phyloP scores from a whole-genome alignment of 2,329 filamentous ascomycete genomes.

The Talaromyces verruculosus region DNA sequence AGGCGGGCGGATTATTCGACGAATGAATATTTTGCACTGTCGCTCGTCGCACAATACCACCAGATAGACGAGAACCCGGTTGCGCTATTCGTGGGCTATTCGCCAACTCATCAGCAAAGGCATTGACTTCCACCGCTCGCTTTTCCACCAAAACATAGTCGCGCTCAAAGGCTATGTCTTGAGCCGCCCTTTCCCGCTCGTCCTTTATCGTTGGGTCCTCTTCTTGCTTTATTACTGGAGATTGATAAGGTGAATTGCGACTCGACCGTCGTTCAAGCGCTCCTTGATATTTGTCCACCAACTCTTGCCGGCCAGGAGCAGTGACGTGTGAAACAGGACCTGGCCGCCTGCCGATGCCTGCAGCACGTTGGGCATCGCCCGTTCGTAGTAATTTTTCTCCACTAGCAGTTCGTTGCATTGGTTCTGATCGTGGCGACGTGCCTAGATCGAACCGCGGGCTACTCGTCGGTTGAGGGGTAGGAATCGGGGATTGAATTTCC shows the following conservation, averaged over 20 bases:
- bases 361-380: conserved; percentile 28
- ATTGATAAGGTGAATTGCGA: conserved; percentile 25
- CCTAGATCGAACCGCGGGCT: conserved; percentile 30
- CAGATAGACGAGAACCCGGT: conserved; percentile 55
- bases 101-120: conserved; percentile 90
- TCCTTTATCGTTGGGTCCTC: conserved; percentile 28
- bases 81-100: conserved; percentile 66
- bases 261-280: conserved; percentile 17
- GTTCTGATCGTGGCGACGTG: conserved; percentile 26
- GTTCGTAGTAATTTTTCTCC: conserved; percentile 32
- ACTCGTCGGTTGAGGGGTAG: conserved; percentile 41
- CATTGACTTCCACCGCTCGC: conserved; percentile 92
- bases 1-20: conserved; percentile 60
- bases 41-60: conserved; percentile 69
- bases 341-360: conserved; percentile 35
- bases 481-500: conserved; percentile 23
- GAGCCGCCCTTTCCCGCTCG: conserved; percentile 66
- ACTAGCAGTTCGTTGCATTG: conserved; percentile 38
- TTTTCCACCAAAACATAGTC: conserved; percentile 98
- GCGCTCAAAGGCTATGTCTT: conserved; percentile 85
- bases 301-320: conserved; percentile 43
- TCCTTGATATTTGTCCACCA: conserved; percentile 32
- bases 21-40: conserved; percentile 74
- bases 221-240: conserved; percentile 46
- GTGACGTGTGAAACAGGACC: conserved; percentile 38